These are phyloP conservation scores for Morella rubra DNA, from an alignment of 306 rosid genomes.

Conservation along the genomic window DNA sequence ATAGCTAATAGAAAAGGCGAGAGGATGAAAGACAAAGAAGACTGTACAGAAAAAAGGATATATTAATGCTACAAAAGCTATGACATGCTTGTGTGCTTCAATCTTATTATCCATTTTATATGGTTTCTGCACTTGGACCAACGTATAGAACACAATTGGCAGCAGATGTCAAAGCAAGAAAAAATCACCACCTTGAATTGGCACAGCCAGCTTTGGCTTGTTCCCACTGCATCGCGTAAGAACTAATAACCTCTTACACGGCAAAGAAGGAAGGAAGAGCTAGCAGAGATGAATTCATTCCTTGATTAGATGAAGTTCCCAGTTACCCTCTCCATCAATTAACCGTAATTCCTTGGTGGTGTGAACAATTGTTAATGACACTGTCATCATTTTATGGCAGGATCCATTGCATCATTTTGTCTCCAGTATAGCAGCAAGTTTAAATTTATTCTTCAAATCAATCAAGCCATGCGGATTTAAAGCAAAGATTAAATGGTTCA, in stretches of 20 bases:
- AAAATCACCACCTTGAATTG: slow-evolving; percentile 6
- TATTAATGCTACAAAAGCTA: slow-evolving; percentile 11
- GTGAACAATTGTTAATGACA: too few species aligned
- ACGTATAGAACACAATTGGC: slow-evolving; percentile 6
- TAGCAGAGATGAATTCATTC: slow-evolving; percentile 36
- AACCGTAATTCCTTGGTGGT: slow-evolving; percentile 93
- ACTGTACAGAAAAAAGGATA: slow-evolving; percentile 2
- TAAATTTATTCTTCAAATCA: slow-evolving; percentile 4
- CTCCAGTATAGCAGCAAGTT: slow-evolving; percentile 16
- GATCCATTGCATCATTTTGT: slow-evolving; percentile 15
- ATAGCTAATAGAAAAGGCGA: neutral
- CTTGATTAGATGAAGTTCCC: slow-evolving; percentile 86
- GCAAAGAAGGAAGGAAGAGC: slow-evolving; percentile 20
- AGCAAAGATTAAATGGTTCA: neutral
- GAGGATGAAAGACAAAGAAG: neutral
- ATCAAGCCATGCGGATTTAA: neutral
- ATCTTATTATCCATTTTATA: slow-evolving; percentile 15
- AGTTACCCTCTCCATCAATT: slow-evolving; percentile 96
- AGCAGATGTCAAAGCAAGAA: neutral
- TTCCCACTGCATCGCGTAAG: slow-evolving; percentile 25
- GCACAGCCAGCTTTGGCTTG: slow-evolving; percentile 27
- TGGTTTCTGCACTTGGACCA: slow-evolving; percentile 6
- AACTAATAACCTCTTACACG: slow-evolving; percentile 28
- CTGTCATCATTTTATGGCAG: slow-evolving; percentile 9
- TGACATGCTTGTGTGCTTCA: slow-evolving; percentile 20